Evolutionary conservation across 1,284 basidiomycete species (phyloP), one percentile per base, ranked within the genome.

Genomic region (Irpex rosettiformis): DNA sequence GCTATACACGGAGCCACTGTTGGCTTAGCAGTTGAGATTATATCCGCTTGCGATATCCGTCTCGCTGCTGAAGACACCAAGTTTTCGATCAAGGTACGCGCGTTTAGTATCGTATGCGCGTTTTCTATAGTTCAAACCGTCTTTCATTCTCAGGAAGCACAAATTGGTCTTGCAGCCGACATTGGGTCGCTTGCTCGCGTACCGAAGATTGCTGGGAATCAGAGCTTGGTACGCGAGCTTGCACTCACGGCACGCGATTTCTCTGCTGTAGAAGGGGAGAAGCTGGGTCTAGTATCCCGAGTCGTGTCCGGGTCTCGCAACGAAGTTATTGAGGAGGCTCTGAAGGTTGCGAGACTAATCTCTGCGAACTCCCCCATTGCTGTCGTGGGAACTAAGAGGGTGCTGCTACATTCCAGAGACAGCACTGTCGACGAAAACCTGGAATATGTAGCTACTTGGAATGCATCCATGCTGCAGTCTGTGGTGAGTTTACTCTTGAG

Each of bases 111-210:
- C 37, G 28, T 27, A 22, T 30, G 24, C 47, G 21, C n/a, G n/a
- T n/a, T n/a, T n/a, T n/a, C n/a, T n/a, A n/a, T n/a, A n/a, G n/a
- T n/a, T n/a, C n/a, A 8, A 18, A 21, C 16, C 27, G 37, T 45
- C 13, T 30, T 10, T 21, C 40, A 3, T 1, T n/a, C 22, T 21
- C 68, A 93, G 91, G 94, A 98, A 80, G 90, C 94, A 6, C 93
- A 95, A 67, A 84, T 94, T 6, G 94, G 93, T 0, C 78, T 97
- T 0, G 94, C 94, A 2, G 91, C 95, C 1, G 95, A 97, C 70
- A 89, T 96, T 52, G 95, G 95, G 2, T 89, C 93, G 0, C 81
- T 98, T 13, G 92, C 95, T 30, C 85, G 90, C 42, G 78, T 96
- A 28, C 93, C 92, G 0, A 93, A 94, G 69, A 80, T 92, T 48